Evolutionary conservation across 2,329 filamentous ascomycete genomes (phyloP), one percentile per base, ranked within the genome.

Genomic region (Pestalotiopsis sp.): DNA sequence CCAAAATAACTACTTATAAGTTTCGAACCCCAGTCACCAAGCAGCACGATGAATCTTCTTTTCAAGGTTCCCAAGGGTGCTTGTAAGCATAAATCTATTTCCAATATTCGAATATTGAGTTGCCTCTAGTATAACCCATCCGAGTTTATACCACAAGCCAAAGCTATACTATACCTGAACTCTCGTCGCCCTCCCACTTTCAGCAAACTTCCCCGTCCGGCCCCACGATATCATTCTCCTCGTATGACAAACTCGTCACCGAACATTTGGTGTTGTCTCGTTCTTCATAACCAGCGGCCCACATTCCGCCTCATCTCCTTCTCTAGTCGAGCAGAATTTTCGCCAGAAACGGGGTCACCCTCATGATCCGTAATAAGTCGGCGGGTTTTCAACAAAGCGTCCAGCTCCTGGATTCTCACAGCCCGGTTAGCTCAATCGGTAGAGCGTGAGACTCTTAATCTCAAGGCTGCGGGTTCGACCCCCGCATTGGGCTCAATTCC

Each of bases 361-460:
- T 52, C 17, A 52, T 52, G 1, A 12, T 52, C 7, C 45, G n/a
- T 52, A 52, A 52, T 52, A 52, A 52, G 4, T 6, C 1, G 45
- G 1, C 17, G 9, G 5, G 1, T 4, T 11, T 23, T 12, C 45
- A 52, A n/a, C 45, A 52, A 7, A 23, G 45, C 45, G 23, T n/a
- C 17, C 45, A 52, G 20, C n/a, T 23, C 9, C 31, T 36, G 31
- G 31, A 36, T 36, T 36, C 31, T 36, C 7, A 36, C 31, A 36
- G 68, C 84, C 84, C 81, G 83, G 84, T 83, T 89, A 89, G 87
- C 87, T 89, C 86, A 89, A 89, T 89, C 86, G 86, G 86, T 90
- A 90, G 88, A 90, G 88, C 88, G 88, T 90, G 85, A 89, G 88
- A 90, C 89, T 90, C 89, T 84, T 83, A 83, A 75, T 88, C 73